Evolutionary conservation across 805 yeast species (phyloP).

Genomic region (Suhomyces pyralidae): DNA sequence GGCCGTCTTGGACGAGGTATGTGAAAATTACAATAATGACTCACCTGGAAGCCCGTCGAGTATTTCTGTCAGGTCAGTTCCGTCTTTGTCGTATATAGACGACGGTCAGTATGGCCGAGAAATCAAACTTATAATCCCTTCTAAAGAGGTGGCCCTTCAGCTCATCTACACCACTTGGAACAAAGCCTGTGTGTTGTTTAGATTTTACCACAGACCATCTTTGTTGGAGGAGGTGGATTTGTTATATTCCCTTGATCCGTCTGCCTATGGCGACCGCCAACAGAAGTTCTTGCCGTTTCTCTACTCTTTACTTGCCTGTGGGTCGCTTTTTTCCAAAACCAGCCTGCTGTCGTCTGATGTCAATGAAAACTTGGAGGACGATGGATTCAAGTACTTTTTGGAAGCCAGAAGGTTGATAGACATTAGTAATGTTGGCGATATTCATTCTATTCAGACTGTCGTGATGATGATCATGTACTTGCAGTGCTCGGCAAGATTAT

Average conservation of each 20-base stretch:
- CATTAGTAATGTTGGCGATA: conserved; percentile 79
- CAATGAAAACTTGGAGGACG: conserved; percentile 56
- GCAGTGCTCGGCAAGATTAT: conserved; percentile 83
- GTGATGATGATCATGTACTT: conserved; percentile 82
- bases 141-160: conserved; percentile 67
- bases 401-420: conserved; percentile 80
- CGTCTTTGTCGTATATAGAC: conserved; percentile 19
- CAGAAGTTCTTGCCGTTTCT: conserved; percentile 74
- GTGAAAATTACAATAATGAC: conserved; percentile 6
- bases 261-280: conserved; percentile 67
- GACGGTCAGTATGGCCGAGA: conserved; percentile 37
- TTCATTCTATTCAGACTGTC: conserved; percentile 78
- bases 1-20: conserved; percentile 15
- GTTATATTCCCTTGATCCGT: conserved; percentile 72
- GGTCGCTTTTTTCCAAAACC: conserved; percentile 68
- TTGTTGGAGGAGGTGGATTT: conserved; percentile 71
- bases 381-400: conserved; percentile 74
- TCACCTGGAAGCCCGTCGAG: neutral
- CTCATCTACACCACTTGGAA: conserved; percentile 78
- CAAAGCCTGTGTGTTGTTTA: conserved; percentile 77
- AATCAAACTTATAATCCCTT: conserved; percentile 67
- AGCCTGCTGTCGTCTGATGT: conserved; percentile 15
- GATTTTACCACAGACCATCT: conserved; percentile 85
- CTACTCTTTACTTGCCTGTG: conserved; percentile 86
- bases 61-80: neutral